These are phyloP conservation scores for Penicillium simplicissimum DNA, from an alignment of 495 filamentous ascomycete species.

Conservation along the genomic window DNA sequence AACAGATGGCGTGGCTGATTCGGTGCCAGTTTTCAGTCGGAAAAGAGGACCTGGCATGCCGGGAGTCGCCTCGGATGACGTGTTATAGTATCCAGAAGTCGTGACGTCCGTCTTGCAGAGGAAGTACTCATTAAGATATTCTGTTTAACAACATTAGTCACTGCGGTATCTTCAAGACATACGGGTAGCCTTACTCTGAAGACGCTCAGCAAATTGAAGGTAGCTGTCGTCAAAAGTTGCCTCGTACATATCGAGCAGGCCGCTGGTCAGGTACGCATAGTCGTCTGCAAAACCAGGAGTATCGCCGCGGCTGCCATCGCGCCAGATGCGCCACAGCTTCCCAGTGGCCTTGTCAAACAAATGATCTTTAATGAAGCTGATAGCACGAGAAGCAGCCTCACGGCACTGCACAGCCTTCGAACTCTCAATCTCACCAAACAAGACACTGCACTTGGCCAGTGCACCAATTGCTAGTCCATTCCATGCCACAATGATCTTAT, in stretches of 20 bases:
- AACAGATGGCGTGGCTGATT: constrained; percentile 82
- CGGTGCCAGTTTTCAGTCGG: constrained; percentile 90
- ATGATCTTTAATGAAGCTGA: constrained; percentile 73
- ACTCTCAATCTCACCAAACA: constrained; percentile 61
- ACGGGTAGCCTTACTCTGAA: constrained; percentile 62
- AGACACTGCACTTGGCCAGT: constrained; percentile 70
- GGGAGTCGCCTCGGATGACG: constrained; percentile 58
- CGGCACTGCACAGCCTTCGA: constrained; percentile 59
- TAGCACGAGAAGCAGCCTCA: constrained; percentile 66
- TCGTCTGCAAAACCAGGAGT: constrained; percentile 88
- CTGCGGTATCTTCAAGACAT: neutral
- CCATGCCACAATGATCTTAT: constrained; percentile 86
- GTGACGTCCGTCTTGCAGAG: constrained; percentile 53
- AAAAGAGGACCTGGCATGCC: constrained; percentile 78
- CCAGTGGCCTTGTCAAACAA: constrained; percentile 67
- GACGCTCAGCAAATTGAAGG: constrained; percentile 76
- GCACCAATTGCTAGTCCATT: constrained; percentile 90
- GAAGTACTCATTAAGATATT: constrained; percentile 68
- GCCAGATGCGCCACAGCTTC: constrained; percentile 73
- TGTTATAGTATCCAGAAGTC: constrained; percentile 84
- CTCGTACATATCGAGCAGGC: constrained; percentile 85
- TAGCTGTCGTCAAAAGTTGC: constrained; percentile 79
- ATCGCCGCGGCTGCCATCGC: constrained; percentile 63
- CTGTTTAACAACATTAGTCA: constrained; percentile 37
- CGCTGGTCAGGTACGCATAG: constrained; percentile 86